Evolutionary conservation across 805 yeast species (phyloP), one percentile per base, ranked within the genome.

Genomic region (Candida coquimbonensis): DNA sequence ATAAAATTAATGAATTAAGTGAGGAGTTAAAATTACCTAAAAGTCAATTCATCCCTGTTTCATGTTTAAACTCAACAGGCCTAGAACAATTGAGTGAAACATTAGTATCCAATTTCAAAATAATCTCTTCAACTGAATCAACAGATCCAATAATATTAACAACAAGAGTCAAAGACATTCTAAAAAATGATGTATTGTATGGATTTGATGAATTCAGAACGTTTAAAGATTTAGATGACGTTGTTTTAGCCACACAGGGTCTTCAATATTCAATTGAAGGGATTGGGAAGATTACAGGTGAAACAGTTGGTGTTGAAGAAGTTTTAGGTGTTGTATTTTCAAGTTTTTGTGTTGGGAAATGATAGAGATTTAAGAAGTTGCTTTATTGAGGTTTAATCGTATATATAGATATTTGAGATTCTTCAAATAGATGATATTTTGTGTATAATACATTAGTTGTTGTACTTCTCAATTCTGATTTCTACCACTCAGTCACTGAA

Each of bases 281-380:
- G 0, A 84, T 93, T 35, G 97, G 97, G 0, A 86, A 82, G 57
- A 85, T 93, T 25, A 90, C 97, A 0, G 99, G 98, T 1, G 85
- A 86, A 36, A 77, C 87, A 0, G 79, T 91, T 13, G 96, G 95
- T 0, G 74, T 90, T 0, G 97, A 93, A 54, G 98, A 93, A 58
- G 80, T 93, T 0, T 68, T 93, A 6, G 96, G 93, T 1, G 91
- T 87, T 1, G 93, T 93, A 0, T 93, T 93, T 59, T 81, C 96
- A 3, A 84, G 80, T 50, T 93, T 93, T 61, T 93, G 99, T 63
- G 88, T 93, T 21, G 99, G 99, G 0, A 91, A 91, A 63, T 91
- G 21, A 13, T 17, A 3, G 3, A 17, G 19, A 17, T 17, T 17
- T 17, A 3, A 17, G 19, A 17, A 17, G 3, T 17, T 17, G 19